Percentiles rank a stretch among this genome's conserved stretches.
phyloP scores from a whole-genome alignment of 2,329 filamentous ascomycete species.

The Cladosporium halotolerans region DNA sequence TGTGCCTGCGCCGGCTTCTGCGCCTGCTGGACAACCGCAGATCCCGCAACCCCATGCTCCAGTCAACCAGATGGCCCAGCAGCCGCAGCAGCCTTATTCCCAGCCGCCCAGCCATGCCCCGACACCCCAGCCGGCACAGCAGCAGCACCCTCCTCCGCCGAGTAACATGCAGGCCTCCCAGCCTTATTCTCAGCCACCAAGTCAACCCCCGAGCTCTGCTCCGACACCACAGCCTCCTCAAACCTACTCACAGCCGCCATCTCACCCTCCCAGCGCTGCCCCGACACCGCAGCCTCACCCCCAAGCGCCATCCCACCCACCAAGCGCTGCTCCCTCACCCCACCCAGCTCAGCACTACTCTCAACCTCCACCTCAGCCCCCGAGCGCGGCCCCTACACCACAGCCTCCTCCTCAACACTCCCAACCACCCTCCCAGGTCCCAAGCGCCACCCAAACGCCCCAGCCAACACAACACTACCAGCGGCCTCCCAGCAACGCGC shows the following conservation, averaged over 20 bases:
- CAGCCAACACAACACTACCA: neutral
- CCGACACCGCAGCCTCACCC: neutral
- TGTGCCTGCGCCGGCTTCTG: neutral
- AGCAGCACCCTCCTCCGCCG: neutral
- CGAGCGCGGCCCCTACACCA: neutral
- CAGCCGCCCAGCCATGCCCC: neutral
- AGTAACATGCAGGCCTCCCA: neutral
- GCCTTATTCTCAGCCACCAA: neutral
- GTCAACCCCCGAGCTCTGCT: neutral
- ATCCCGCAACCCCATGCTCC: neutral
- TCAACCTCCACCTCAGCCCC: neutral
- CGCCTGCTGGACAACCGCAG: neutral
- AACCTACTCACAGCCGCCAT: neutral
- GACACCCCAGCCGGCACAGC: constrained; percentile 1
- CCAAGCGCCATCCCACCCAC: neutral
- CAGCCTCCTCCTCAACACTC: neutral
- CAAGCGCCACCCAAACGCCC: neutral
- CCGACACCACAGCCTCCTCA: neutral
- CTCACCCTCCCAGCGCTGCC: neutral
- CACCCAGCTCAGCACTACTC: neutral
- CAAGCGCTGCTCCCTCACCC: constrained; percentile 1
- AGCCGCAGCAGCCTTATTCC: neutral
- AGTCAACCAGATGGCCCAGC: neutral
- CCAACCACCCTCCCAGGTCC: neutral
- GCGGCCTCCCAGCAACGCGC: neutral